Conservation (phyloP, 306 rosid species). For the Potentilla sterilis region DNA sequence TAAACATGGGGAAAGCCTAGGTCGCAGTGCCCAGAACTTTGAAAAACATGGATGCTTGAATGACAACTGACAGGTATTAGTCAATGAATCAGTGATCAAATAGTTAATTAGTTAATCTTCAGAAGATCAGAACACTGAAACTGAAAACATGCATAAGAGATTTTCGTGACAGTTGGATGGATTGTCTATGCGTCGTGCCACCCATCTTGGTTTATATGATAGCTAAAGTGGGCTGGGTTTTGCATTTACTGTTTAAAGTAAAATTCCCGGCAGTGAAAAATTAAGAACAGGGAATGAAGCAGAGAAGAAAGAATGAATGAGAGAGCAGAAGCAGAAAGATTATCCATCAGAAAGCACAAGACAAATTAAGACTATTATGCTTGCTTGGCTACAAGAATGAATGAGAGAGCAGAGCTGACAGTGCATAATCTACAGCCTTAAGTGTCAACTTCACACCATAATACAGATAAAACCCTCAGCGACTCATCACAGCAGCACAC, state of each 20-base stretch:
- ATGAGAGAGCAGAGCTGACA: not conserved
- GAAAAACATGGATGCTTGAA: not conserved
- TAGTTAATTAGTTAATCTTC: not conserved
- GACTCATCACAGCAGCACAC: not conserved
- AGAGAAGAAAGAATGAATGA: not conserved
- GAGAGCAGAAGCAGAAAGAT: constrained; percentile 10
- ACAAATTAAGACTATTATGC: constrained; percentile 4
- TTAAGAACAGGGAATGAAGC: not conserved
- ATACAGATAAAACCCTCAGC: not conserved
- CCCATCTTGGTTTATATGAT: not conserved
- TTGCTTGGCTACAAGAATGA: not conserved
- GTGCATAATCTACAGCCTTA: constrained; percentile 14
- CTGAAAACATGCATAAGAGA: not conserved
- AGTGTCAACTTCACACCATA: constrained; percentile 17
- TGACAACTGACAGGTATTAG: not conserved
- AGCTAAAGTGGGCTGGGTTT: not conserved
- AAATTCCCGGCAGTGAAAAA: not conserved
- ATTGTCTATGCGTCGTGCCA: not conserved
- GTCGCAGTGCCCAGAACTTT: not conserved
- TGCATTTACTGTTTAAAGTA: too few relatives aligned
- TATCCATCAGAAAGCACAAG: not conserved
- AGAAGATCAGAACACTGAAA: not conserved
- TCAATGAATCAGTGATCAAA: not conserved
- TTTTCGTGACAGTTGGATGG: constrained; percentile 2
- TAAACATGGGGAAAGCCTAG: too few relatives aligned